A percentile compares a stretch with the other conserved stretches of the same genome.
These are phyloP conservation scores for Pseudozyma tsukubaensis DNA, from an alignment of 1,284 basidiomycete species.

Conservation along the genomic window DNA sequence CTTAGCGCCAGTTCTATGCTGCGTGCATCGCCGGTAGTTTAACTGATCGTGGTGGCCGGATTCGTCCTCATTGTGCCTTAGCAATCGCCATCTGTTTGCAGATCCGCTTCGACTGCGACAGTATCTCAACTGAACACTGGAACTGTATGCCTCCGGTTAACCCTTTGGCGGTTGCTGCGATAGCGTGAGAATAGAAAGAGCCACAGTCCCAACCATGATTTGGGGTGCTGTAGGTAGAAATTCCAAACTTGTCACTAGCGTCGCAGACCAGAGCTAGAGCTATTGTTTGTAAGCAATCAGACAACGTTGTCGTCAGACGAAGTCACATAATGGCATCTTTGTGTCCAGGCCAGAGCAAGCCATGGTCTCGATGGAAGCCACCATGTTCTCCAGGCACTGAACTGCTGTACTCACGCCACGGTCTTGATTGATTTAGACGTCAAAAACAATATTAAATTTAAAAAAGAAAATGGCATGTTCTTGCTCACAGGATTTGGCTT, in stretches of 20 bases:
- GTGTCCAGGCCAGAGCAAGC: too few relatives aligned
- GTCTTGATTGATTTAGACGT: too few relatives aligned
- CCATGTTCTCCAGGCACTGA: too few relatives aligned
- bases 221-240: not conserved
- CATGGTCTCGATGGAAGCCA: too few relatives aligned
- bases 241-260: not conserved
- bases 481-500: not conserved
- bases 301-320: too few relatives aligned
- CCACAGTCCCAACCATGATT: conserved; percentile 1
- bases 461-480: not conserved
- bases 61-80: not conserved
- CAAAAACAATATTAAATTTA: not conserved
- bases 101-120: not conserved
- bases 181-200: not conserved
- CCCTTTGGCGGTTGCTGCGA: not conserved
- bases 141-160: not conserved
- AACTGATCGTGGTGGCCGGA: not conserved
- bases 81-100: not conserved
- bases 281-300: too few relatives aligned
- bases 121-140: too few relatives aligned
- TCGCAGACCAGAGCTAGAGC: too few relatives aligned
- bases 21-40: not conserved
- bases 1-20: not conserved
- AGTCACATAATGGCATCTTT: too few relatives aligned
- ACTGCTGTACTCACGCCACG: too few relatives aligned